Evolutionary conservation across 23 red algal species (phyloP).

Genomic region (Cyanidiococcus yangmingshanensis): DNA sequence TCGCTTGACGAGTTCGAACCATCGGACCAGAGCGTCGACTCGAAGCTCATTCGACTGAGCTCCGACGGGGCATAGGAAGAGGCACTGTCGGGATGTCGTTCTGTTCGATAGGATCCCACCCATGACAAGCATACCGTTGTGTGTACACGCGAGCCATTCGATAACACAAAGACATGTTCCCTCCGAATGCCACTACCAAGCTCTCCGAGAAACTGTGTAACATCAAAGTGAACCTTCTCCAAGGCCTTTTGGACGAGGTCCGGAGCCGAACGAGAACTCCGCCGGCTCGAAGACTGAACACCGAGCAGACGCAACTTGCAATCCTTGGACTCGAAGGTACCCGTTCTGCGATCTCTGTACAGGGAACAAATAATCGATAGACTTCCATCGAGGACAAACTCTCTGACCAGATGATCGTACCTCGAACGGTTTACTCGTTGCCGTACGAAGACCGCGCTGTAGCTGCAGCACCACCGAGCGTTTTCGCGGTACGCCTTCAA

Average conservation of each 20-base stretch:
- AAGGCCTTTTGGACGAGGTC: background rate
- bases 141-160: background rate
- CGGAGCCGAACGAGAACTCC: background rate
- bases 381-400: background rate
- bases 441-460: constrained; percentile 3
- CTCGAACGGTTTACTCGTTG: constrained; percentile 5
- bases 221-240: constrained; percentile 11
- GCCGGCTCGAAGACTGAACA: background rate
- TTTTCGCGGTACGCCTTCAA: background rate
- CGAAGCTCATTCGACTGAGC: background rate
- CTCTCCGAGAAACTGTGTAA: background rate
- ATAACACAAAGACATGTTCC: constrained; percentile 1
- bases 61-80: constrained; percentile 12
- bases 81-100: background rate
- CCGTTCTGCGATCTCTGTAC: background rate
- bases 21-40: constrained; percentile 18
- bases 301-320: background rate
- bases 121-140: background rate
- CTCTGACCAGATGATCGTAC: background rate
- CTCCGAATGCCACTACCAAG: background rate
- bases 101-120: background rate
- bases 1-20: background rate
- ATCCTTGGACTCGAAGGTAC: constrained; percentile 1
- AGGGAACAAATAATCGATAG: background rate
- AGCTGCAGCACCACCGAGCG: constrained; percentile 11